Conservation (phyloP, 352 stramenopile species). For the Globisporangium canariense region DNA sequence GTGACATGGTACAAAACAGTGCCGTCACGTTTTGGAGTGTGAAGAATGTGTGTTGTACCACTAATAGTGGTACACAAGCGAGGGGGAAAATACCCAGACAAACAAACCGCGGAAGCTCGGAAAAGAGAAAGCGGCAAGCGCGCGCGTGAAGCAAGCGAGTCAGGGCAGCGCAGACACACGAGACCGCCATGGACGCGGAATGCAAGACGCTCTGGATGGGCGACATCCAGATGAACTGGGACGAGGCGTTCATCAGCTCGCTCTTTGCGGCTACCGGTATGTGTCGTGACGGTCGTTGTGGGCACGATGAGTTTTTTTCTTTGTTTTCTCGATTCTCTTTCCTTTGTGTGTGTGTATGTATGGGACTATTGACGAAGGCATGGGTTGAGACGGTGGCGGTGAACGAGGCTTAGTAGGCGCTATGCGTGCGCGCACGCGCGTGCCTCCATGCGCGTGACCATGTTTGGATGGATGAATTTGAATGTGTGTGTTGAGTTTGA, state of each 20-base stretch:
- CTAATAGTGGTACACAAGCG: not conserved
- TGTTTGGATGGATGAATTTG: not conserved
- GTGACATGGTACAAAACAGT: not conserved
- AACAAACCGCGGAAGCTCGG: constrained; percentile 11
- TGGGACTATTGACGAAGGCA: not conserved
- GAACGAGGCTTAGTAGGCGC: not conserved
- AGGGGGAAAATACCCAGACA: constrained; percentile 3
- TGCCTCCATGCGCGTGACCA: not conserved
- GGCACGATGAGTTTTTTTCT: not conserved
- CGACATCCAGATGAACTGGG: constrained; percentile 90
- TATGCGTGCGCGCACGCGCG: not conserved
- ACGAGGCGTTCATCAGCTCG: constrained; percentile 84
- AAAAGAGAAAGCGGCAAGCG: constrained; percentile 14
- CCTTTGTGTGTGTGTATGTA: not conserved
- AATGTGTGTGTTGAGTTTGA: constrained; percentile 4
- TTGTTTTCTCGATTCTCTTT: not conserved
- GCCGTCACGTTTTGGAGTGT: too few species aligned
- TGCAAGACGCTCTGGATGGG: constrained; percentile 91
- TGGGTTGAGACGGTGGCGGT: not conserved
- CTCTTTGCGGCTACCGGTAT: constrained; percentile 76
- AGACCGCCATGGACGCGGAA: constrained; percentile 31
- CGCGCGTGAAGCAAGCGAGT: constrained; percentile 11
- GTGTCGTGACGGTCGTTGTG: constrained; percentile 4
- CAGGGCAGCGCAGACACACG: constrained; percentile 11
- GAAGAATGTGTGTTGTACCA: not conserved